Conservation (phyloP, 2,329 filamentous ascomycete genomes). For the Cordyceps javanica region DNA sequence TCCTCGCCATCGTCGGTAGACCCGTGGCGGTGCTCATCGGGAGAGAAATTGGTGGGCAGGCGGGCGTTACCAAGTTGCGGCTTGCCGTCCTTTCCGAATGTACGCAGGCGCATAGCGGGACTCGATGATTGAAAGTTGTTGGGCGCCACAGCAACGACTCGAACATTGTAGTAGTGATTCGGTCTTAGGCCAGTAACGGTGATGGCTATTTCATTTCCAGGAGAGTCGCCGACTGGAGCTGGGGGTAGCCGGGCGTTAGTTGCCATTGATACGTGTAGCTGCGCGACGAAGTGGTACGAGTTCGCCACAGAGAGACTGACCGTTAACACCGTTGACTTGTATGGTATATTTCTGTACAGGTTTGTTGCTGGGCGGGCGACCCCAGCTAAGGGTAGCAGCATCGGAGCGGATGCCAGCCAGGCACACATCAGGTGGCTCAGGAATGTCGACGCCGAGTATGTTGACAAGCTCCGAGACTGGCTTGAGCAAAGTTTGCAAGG, state of each 20-base stretch:
- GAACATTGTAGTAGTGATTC: conserved; percentile 85
- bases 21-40: conserved; percentile 41
- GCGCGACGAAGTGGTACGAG: background rate
- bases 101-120: conserved; percentile 75
- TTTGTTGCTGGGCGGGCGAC: conserved; percentile 57
- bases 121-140: conserved; percentile 93
- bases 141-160: conserved; percentile 83
- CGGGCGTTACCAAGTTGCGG: conserved; percentile 53
- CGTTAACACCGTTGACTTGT: conserved; percentile 87
- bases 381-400: conserved; percentile 88
- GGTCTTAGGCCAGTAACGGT: conserved; percentile 84
- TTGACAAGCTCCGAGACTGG: conserved; percentile 86
- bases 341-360: conserved; percentile 83
- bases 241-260: background rate
- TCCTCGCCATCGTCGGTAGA: conserved; percentile 39
- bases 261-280: too few species aligned
- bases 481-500: conserved; percentile 82
- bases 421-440: conserved; percentile 80
- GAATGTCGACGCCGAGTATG: conserved; percentile 90
- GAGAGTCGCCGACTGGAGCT: conserved; percentile 70
- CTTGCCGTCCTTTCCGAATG: conserved; percentile 59
- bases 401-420: conserved; percentile 84
- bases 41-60: conserved; percentile 49
- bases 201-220: conserved; percentile 50
- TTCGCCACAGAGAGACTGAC: conserved; percentile 42